Conservation (phyloP, 179 eudicot genomes). For the Silene noctiflora region DNA sequence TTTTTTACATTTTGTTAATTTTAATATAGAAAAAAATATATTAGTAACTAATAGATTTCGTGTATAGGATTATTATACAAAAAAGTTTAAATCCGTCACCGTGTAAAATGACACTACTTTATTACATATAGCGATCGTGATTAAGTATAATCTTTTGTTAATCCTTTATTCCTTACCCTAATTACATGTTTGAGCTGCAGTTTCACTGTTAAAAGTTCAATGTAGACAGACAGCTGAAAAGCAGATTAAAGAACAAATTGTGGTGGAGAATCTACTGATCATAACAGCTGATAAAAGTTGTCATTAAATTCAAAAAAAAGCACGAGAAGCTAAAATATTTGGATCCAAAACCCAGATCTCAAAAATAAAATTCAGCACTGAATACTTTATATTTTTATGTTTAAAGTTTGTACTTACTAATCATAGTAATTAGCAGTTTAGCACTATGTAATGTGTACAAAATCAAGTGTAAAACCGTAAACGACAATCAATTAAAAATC, state of each 20-base stretch:
- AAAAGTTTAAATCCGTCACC: too few relatives aligned
- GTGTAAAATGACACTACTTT: too few relatives aligned
- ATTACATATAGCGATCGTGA: too few relatives aligned
- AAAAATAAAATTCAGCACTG: background rate
- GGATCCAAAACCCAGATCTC: constrained; percentile 24
- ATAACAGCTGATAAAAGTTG: background rate
- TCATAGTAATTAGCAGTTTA: background rate
- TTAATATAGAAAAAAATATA: too few relatives aligned
- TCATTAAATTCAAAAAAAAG: background rate
- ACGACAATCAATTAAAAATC: background rate
- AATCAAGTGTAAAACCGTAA: constrained; percentile 6
- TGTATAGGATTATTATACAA: too few relatives aligned
- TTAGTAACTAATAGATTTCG: too few relatives aligned
- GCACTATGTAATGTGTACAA: background rate
- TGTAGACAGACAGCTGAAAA: background rate
- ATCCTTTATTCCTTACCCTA: background rate
- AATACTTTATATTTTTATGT: background rate
- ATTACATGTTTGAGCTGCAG: background rate
- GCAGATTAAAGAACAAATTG: background rate
- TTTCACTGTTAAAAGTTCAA: background rate
- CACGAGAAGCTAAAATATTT: constrained; percentile 3
- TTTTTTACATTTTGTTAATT: too few relatives aligned
- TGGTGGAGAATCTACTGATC: constrained; percentile 16
- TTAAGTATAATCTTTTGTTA: background rate
- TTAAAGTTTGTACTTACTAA: background rate